Evolutionary conservation across 2,329 filamentous ascomycete species (phyloP).

Genomic region (Fusarium sp.): DNA sequence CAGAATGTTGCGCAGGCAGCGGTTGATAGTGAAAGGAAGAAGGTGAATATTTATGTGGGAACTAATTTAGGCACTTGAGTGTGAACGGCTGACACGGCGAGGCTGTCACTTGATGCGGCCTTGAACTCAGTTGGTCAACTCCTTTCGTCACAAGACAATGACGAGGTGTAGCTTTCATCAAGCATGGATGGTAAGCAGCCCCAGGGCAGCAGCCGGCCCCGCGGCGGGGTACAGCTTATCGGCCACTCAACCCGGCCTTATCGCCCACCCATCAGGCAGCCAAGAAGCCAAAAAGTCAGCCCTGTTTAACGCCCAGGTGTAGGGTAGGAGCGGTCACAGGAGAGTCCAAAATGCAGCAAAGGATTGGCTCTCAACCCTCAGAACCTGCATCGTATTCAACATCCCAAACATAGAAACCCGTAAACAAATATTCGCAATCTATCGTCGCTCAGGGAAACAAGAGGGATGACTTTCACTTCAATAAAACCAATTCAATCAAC

Average conservation of each 20-base stretch:
- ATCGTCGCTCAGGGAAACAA: slow-evolving; percentile 25
- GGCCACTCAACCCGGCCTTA: slow-evolving; percentile 7
- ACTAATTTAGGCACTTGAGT: slow-evolving; percentile 3
- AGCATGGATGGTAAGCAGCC: slow-evolving; percentile 22
- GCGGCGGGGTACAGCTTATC: slow-evolving; percentile 40
- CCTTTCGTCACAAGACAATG: slow-evolving; percentile 38
- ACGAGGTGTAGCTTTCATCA: slow-evolving; percentile 35
- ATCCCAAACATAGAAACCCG: not conserved
- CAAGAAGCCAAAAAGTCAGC: not conserved
- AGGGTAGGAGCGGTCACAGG: not conserved
- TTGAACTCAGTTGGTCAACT: slow-evolving; percentile 25
- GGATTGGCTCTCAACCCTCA: not conserved
- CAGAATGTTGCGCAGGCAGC: not conserved
- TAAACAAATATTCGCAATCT: slow-evolving; percentile 25
- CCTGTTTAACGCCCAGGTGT: not conserved
- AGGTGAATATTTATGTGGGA: not conserved
- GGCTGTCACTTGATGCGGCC: slow-evolving; percentile 44
- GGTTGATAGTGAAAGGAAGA: not conserved
- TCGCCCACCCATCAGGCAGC: slow-evolving; percentile 10
- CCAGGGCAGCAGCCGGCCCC: slow-evolving; percentile 27
- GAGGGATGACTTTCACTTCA: not conserved
- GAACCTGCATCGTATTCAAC: not conserved
- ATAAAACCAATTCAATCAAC: slow-evolving; percentile 1
- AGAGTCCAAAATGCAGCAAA: not conserved
- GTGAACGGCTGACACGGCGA: slow-evolving; percentile 36